Evolutionary conservation across 2,329 filamentous ascomycete species (phyloP).

Genomic region (Zasmidium angulare): DNA sequence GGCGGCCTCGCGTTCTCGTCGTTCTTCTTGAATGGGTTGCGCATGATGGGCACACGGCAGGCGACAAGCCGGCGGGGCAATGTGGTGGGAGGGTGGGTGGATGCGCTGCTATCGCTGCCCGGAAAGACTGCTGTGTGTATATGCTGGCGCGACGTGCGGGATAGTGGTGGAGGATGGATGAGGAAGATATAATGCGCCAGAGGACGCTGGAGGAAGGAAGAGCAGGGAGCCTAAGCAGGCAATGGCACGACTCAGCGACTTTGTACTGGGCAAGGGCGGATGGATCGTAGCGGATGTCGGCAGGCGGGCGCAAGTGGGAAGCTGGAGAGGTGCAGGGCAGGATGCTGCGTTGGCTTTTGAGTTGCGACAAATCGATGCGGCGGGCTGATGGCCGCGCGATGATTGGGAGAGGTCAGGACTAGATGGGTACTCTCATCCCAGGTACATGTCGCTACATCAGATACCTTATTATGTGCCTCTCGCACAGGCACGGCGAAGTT

Average conservation of each 20-base stretch:
- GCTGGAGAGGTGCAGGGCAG: too few species aligned
- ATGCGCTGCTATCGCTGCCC: conserved; percentile 1
- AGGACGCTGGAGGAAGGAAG: not conserved
- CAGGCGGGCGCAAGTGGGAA: not conserved
- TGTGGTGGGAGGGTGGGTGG: not conserved
- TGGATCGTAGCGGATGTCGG: conserved; percentile 1
- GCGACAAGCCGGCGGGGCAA: not conserved
- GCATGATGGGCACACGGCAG: conserved; percentile 41
- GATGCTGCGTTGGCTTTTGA: not conserved
- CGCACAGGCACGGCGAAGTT: not conserved
- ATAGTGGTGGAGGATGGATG: not conserved
- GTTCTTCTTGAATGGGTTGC: conserved; percentile 40
- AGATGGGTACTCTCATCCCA: not conserved
- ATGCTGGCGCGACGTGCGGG: not conserved
- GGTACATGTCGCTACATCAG: too few species aligned
- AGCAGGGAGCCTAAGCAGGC: not conserved
- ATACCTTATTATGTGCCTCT: too few species aligned
- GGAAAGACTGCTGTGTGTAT: conserved; percentile 1
- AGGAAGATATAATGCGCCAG: not conserved
- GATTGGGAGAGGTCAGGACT: not conserved
- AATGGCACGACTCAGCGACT: not conserved
- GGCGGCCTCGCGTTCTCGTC: conserved; percentile 36
- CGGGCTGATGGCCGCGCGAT: not conserved
- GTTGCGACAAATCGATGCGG: conserved; percentile 1
- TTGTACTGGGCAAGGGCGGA: not conserved